A percentile compares a stretch with the other conserved stretches of the same genome.
Conservation (phyloP, 2,329 filamentous ascomycete genomes). For the Tolypocladium cylindrosporum region DNA sequence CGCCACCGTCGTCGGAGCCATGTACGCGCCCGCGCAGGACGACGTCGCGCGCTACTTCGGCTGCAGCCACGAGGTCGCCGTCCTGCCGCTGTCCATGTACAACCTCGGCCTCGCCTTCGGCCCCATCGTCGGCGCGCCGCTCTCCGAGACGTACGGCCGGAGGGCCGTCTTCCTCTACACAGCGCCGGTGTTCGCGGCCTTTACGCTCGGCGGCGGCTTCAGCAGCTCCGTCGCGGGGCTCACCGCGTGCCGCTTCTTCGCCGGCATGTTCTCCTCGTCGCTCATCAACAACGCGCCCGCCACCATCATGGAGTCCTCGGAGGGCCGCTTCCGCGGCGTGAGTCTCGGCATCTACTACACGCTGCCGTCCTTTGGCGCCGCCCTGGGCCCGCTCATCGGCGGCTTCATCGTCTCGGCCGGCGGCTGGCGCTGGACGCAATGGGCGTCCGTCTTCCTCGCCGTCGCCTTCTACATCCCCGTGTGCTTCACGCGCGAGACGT, state of each 20-base stretch:
- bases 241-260: conserved; percentile 61
- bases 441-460: conserved; percentile 26
- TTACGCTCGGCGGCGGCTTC: conserved; percentile 61
- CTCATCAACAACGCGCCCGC: conserved; percentile 53
- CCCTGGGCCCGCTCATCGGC: conserved; percentile 52
- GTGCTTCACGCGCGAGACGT: conserved; percentile 50
- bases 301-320: conserved; percentile 53
- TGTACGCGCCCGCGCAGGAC: conserved; percentile 21
- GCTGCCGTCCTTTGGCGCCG: conserved; percentile 56
- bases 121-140: conserved; percentile 66
- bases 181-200: conserved; percentile 60
- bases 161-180: conserved; percentile 25
- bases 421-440: conserved; percentile 54
- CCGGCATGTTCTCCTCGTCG: conserved; percentile 50
- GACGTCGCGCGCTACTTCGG: conserved; percentile 10
- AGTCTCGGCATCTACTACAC: conserved; percentile 56
- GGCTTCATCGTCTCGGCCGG: conserved; percentile 55
- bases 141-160: conserved; percentile 64
- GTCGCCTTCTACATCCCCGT: conserved; percentile 46
- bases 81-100: conserved; percentile 16
- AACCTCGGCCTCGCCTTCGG: conserved; percentile 17
- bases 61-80: conserved; percentile 10
- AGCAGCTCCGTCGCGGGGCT: conserved; percentile 62
- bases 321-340: conserved; percentile 38
- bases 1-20: conserved; percentile 13